Percentiles rank a stretch among this genome's conserved stretches.
Evolutionary conservation across 2,329 filamentous ascomycete genomes (phyloP).

Genomic region (Cercospora citrullina): DNA sequence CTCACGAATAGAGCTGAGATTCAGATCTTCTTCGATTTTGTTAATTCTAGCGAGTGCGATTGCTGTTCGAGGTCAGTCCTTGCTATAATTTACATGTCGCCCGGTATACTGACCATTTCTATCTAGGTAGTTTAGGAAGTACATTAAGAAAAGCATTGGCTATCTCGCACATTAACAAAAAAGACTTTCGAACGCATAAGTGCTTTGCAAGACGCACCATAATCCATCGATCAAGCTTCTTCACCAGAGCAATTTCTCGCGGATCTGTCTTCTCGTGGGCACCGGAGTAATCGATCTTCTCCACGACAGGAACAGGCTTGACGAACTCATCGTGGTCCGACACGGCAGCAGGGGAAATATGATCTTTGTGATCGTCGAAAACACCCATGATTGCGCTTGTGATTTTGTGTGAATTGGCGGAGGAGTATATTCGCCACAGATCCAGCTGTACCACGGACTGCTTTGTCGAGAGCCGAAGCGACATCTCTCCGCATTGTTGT

Average conservation of each 20-base stretch:
- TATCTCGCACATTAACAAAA: background rate
- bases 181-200: background rate
- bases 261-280: conserved; percentile 17
- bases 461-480: background rate
- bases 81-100: background rate
- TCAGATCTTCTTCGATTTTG: conserved; percentile 48
- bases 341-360: background rate
- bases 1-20: conserved; percentile 34
- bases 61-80: conserved; percentile 22
- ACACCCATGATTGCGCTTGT: background rate
- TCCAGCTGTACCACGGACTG: background rate
- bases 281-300: conserved; percentile 30
- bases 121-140: conserved; percentile 73
- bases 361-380: background rate
- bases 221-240: conserved; percentile 11
- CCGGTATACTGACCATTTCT: conserved; percentile 17
- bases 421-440: background rate
- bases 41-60: conserved; percentile 33
- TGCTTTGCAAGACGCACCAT: background rate
- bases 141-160: conserved; percentile 63
- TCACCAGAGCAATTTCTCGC: conserved; percentile 11
- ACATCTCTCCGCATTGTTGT: background rate
- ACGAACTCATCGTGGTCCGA: background rate
- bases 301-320: background rate
- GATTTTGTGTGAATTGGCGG: background rate